Conservation (phyloP, 2,329 filamentous ascomycete genomes). For the Alternaria sp. region DNA sequence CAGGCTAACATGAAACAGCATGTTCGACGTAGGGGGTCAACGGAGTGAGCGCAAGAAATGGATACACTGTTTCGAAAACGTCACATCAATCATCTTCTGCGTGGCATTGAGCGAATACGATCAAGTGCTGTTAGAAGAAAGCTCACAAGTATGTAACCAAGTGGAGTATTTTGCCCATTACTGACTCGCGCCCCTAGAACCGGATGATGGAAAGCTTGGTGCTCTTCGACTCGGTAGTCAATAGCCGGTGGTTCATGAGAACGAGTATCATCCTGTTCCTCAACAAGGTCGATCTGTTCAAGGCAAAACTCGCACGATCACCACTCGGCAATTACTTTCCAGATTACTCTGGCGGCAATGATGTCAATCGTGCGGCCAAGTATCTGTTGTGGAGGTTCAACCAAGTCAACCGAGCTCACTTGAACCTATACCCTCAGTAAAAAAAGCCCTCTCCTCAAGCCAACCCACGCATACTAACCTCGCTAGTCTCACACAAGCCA, state of each 20-base stretch:
- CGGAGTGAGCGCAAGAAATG: slow-evolving; percentile 98
- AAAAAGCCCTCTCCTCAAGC: slow-evolving; percentile 1
- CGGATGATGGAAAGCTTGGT: slow-evolving; percentile 99
- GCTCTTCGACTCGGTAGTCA: slow-evolving; percentile 97
- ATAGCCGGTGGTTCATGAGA: slow-evolving; percentile 98
- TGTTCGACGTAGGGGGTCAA: slow-evolving; percentile 99
- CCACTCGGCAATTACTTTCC: slow-evolving; percentile 95
- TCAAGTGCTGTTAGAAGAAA: slow-evolving; percentile 94
- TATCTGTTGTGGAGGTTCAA: slow-evolving; percentile 99
- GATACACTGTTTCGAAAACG: slow-evolving; percentile 99
- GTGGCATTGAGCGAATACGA: slow-evolving; percentile 98
- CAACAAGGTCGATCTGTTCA: slow-evolving; percentile 99
- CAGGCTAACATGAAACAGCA: slow-evolving; percentile 66
- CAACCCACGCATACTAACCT: slow-evolving; percentile 19
- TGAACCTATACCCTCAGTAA: slow-evolving; percentile 95
- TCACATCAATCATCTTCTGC: slow-evolving; percentile 99
- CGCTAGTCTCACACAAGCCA: slow-evolving; percentile 91
- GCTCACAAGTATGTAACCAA: slow-evolving; percentile 77
- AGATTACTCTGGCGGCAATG: slow-evolving; percentile 96
- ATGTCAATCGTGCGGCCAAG: slow-evolving; percentile 97
- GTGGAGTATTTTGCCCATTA: slow-evolving; percentile 14
- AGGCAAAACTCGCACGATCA: slow-evolving; percentile 88
- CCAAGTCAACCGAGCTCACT: slow-evolving; percentile 93
- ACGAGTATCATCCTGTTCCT: slow-evolving; percentile 98
- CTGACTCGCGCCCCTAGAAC: slow-evolving; percentile 68